Base-by-base conservation (phyloP, 2,329 filamentous ascomycete species). In the Lachnellula arida region DNA sequence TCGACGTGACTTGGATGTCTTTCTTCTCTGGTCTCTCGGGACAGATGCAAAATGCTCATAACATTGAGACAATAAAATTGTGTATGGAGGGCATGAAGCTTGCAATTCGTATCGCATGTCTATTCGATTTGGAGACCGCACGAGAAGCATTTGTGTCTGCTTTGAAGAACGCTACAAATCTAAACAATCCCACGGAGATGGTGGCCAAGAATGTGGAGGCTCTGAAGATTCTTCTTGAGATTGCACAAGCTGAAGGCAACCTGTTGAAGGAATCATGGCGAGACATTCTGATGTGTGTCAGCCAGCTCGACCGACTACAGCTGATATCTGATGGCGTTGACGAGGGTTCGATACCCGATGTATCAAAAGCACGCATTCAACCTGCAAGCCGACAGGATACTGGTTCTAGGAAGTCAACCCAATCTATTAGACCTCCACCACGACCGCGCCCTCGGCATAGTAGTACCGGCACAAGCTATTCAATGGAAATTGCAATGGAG, bases 1-100 rank as follows among this genome's bases (percentile, higher is more conserved):
- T 99, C 68, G 92, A 96, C 66, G 91, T 96, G 23, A 95, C 91
- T 0, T 99, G 94, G 94, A 99, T 97, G 93, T 96, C 93, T 9
- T 95, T 97, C 72, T 88, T 99, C 67, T 97, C 93, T 5, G 92
- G 92, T 0, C 80, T 99, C 25, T 97, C 93, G 1, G 92, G 89
- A 50, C 89, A 95, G 64, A 92, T 94, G 70, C 94, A 97, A 65
- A 92, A 96, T 68, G 88, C 90, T 0, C 89, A 96, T 64, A 97
- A 97, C 67, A 78, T 96, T 4, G 91, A 97, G 63, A 89, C 94
- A 15, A 92, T 97, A 71, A 91, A 87, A 68, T 75, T 96, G 6
- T 99, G 94, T 67, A 87, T 99, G 67, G 93, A 99, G 68, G 94
- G 94, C 3, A 91, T 97, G 79, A 96, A 92, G 71, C 80, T 99